A percentile compares a stretch with the other conserved stretches of the same genome.
phyloP scores from a whole-genome alignment of 1,139 yeast species.

The Hemisphaericaspora xylanilytica region DNA sequence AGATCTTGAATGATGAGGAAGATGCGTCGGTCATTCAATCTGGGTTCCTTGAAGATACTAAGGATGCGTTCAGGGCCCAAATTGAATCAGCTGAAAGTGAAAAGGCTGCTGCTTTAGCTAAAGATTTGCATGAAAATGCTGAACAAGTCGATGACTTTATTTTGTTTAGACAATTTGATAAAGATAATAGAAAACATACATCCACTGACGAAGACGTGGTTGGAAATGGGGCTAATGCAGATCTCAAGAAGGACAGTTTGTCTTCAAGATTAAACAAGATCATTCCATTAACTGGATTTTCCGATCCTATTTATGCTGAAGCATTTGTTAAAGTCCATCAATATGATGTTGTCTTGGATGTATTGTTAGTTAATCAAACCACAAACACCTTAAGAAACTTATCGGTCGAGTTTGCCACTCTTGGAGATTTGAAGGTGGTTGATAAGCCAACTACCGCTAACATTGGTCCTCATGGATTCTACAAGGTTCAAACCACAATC shows the following conservation, averaged over 20 bases:
- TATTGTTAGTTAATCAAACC: constrained; percentile 91
- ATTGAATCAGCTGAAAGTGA: constrained; percentile 53
- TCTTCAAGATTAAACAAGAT: constrained; percentile 83
- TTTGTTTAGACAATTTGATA: constrained; percentile 77
- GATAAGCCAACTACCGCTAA: constrained; percentile 93
- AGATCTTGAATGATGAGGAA: constrained; percentile 68
- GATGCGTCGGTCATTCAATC: constrained; percentile 51
- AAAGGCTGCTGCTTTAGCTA: constrained; percentile 58
- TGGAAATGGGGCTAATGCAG: constrained; percentile 40
- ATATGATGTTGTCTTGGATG: constrained; percentile 93
- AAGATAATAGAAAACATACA: constrained; percentile 35
- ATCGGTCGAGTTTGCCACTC: constrained; percentile 92
- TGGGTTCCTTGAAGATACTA: constrained; percentile 86
- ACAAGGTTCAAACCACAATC: constrained; percentile 81
- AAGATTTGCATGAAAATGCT: constrained; percentile 62
- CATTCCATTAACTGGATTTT: constrained; percentile 92
- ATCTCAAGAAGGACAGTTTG: constrained; percentile 54
- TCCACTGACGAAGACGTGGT: constrained; percentile 49
- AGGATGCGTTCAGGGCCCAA: constrained; percentile 73
- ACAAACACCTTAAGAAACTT: constrained; percentile 85
- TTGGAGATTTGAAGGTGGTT: constrained; percentile 93
- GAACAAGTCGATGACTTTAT: constrained; percentile 83
- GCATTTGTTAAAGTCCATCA: constrained; percentile 94
- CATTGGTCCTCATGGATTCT: constrained; percentile 95
- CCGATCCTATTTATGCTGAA: constrained; percentile 97